These are phyloP conservation scores for Talaromyces albobiverticillius DNA, from an alignment of 2,329 filamentous ascomycete genomes.

Conservation along the genomic window DNA sequence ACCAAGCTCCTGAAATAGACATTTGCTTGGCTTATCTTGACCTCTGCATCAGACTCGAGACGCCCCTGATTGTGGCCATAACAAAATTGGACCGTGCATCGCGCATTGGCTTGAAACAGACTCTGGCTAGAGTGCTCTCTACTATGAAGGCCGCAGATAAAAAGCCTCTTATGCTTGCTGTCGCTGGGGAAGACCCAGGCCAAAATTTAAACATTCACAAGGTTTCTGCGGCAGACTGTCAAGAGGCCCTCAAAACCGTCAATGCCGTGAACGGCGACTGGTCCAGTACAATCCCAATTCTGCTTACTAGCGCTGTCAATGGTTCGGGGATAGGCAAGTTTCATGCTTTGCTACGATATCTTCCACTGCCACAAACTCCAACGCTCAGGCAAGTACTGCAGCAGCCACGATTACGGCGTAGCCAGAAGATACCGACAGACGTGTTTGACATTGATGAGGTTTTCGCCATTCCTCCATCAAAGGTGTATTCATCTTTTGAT, in stretches of 20 bases:
- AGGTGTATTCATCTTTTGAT: constrained; percentile 47
- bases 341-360: constrained; percentile 73
- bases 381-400: constrained; percentile 22
- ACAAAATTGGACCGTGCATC: constrained; percentile 90
- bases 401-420: constrained; percentile 15
- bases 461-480: constrained; percentile 69
- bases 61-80: constrained; percentile 77
- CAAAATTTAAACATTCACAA: constrained; percentile 53
- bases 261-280: constrained; percentile 33
- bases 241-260: constrained; percentile 58
- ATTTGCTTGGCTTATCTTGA: constrained; percentile 77
- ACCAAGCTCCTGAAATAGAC: constrained; percentile 57
- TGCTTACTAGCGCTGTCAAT: constrained; percentile 82
- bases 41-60: constrained; percentile 74
- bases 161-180: constrained; percentile 66
- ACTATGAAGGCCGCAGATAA: constrained; percentile 73
- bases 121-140: constrained; percentile 70
- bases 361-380: constrained; percentile 63
- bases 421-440: constrained; percentile 53
- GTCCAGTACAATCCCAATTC: constrained; percentile 68
- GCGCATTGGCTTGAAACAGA: constrained; percentile 65
- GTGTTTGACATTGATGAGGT: constrained; percentile 91
- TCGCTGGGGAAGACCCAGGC: constrained; percentile 45
- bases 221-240: constrained; percentile 56
- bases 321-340: constrained; percentile 77